These are phyloP conservation scores for Tubosaeta sp. DNA, from an alignment of 768 basidiomycete species.

Conservation along the genomic window DNA sequence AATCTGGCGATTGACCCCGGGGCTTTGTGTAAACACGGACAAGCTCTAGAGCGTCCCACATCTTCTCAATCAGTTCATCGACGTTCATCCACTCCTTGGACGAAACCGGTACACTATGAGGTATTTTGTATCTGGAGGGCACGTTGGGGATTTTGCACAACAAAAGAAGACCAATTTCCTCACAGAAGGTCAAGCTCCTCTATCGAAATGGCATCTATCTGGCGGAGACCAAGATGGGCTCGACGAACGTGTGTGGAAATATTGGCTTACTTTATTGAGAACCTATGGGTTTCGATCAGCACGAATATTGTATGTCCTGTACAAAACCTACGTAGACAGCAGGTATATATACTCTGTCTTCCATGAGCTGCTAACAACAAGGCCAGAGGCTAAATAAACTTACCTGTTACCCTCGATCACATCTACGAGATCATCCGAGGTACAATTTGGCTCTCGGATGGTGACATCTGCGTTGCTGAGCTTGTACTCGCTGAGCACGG, in stretches of 20 bases:
- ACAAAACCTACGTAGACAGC: conserved; percentile 69
- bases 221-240: conserved; percentile 4
- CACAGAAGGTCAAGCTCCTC: conserved; percentile 92
- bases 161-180: conserved; percentile 13
- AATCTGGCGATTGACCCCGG: conserved; percentile 86
- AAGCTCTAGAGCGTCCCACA: conserved; percentile 92
- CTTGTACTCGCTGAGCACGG: conserved; percentile 88
- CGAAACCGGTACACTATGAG: conserved; percentile 91
- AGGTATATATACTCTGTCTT: conserved; percentile 81
- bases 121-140: conserved; percentile 77
- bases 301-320: neutral
- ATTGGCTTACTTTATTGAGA: conserved; percentile 66
- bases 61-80: conserved; percentile 87
- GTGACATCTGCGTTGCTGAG: conserved; percentile 87
- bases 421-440: conserved; percentile 94
- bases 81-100: conserved; percentile 95
- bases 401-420: conserved; percentile 94
- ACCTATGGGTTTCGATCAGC: conserved; percentile 41
- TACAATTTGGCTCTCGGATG: conserved; percentile 88
- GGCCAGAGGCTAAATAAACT: neutral
- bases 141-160: neutral
- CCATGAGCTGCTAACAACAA: conserved; percentile 3
- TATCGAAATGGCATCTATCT: conserved; percentile 98
- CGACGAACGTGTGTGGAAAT: neutral
- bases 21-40: conserved; percentile 98